A percentile compares a stretch with the other conserved stretches of the same genome.
Evolutionary conservation across 179 eudicot genomes (phyloP).

Genomic region (Beta corolliflora): DNA sequence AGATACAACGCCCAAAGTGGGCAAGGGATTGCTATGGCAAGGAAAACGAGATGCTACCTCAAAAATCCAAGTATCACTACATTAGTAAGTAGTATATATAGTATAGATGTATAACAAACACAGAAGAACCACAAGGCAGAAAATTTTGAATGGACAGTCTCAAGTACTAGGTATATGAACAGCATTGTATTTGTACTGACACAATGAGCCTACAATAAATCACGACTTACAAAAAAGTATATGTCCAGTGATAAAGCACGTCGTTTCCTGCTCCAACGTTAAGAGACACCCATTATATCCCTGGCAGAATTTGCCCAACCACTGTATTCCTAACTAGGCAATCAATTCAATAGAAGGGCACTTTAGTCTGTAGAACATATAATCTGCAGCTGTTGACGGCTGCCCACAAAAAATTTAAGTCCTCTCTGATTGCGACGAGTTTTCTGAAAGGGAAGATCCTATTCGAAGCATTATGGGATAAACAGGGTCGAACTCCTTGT

Average conservation of each 20-base stretch:
- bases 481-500: slow-evolving; percentile 80
- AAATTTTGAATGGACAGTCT: neutral
- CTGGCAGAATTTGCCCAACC: neutral
- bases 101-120: neutral
- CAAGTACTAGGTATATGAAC: neutral
- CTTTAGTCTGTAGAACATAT: neutral
- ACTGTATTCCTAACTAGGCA: neutral
- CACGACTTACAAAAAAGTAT: neutral
- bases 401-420: slow-evolving; percentile 20
- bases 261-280: neutral
- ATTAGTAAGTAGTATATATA: slow-evolving; percentile 4
- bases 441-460: slow-evolving; percentile 66
- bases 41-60: neutral
- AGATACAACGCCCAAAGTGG: no score
- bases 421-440: slow-evolving; percentile 23
- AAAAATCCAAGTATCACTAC: neutral
- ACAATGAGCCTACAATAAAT: neutral
- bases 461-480: slow-evolving; percentile 84
- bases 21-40: no score
- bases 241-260: neutral
- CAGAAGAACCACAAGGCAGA: neutral
- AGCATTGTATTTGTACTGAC: neutral
- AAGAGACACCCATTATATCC: neutral
- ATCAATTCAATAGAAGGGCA: neutral
- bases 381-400: neutral